Percentiles rank a stretch among this genome's conserved stretches.
Evolutionary conservation across 129 eudicot genomes (phyloP).

Genomic region (Deinandra increscens): DNA sequence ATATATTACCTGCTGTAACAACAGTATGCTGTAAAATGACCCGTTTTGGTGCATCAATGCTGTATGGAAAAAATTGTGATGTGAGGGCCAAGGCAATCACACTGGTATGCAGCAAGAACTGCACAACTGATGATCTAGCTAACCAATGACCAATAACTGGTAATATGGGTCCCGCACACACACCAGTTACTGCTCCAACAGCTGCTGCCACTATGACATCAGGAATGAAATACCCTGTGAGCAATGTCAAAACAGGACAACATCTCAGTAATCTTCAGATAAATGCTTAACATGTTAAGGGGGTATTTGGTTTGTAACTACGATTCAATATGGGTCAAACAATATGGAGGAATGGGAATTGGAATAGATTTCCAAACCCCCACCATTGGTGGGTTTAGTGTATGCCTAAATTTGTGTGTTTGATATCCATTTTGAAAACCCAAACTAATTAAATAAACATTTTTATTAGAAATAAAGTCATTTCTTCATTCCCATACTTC

Average conservation of each 20-base stretch:
- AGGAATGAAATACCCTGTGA: conserved; percentile 74
- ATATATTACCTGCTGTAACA: conserved; percentile 52
- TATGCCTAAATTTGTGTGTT: not conserved
- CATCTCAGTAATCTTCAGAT: conserved; percentile 7
- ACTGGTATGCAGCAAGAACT: conserved; percentile 56
- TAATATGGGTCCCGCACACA: conserved; percentile 75
- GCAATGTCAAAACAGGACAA: conserved; percentile 8
- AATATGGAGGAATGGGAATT: not conserved
- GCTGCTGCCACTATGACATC: conserved; percentile 68
- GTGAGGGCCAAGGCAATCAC: conserved; percentile 73
- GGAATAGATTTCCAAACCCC: not conserved
- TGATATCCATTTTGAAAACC: not conserved
- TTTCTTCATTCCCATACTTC: not conserved
- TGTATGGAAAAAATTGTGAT: conserved; percentile 82
- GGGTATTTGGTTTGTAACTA: not conserved
- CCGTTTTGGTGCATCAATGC: conserved; percentile 76
- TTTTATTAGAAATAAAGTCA: not conserved
- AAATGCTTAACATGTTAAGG: not conserved
- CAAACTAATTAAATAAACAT: not conserved
- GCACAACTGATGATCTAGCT: conserved; percentile 57
- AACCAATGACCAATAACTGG: conserved; percentile 74
- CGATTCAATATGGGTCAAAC: not conserved
- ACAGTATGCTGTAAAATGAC: conserved; percentile 73
- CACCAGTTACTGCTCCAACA: conserved; percentile 65
- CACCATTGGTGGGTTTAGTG: not conserved